Conservation (phyloP, 192 early-diverging fungal genomes). For the Rhizophagus clarus region DNA sequence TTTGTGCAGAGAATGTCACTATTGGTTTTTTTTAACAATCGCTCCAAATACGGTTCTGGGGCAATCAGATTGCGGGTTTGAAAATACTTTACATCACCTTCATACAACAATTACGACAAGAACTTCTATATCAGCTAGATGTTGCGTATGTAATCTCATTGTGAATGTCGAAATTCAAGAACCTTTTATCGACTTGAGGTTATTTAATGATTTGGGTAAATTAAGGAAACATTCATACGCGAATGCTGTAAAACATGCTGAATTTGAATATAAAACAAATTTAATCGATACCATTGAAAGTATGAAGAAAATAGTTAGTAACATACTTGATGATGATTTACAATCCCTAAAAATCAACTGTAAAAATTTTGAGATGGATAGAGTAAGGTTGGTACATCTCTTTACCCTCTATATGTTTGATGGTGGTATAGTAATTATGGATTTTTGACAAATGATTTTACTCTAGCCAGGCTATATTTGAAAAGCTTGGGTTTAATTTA, state of each 20-base stretch:
- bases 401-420: neutral
- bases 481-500: neutral
- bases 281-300: neutral
- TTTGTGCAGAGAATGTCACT: constrained; percentile 24
- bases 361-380: neutral
- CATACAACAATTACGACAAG: constrained; percentile 6
- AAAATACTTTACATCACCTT: constrained; percentile 20
- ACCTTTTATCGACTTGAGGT: constrained; percentile 3
- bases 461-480: constrained; percentile 25
- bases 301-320: neutral
- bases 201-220: constrained; percentile 9
- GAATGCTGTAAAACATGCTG: neutral
- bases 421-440: neutral
- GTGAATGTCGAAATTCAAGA: constrained; percentile 11
- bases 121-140: neutral
- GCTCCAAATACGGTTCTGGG: neutral
- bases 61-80: neutral
- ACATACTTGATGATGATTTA: neutral
- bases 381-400: constrained; percentile 25
- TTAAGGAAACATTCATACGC: neutral
- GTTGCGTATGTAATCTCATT: neutral
- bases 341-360: neutral
- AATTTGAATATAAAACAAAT: neutral
- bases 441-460: constrained; percentile 17
- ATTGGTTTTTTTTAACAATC: constrained; percentile 5